These are phyloP conservation scores for Petasospora fabianii DNA, from an alignment of 1,139 yeast species.

Conservation along the genomic window DNA sequence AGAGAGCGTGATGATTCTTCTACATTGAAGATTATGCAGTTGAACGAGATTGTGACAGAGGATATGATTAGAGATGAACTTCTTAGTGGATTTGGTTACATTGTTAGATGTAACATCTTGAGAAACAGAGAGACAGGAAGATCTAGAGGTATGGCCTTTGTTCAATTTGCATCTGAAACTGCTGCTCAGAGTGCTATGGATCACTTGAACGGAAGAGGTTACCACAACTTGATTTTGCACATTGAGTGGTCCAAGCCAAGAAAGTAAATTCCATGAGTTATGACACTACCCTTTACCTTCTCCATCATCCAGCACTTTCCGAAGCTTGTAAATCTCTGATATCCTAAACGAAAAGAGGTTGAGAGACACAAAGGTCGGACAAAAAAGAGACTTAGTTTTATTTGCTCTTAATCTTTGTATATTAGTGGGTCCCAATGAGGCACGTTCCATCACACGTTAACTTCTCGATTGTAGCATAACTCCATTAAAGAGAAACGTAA, in stretches of 20 bases:
- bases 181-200: constrained; percentile 79
- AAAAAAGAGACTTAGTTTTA: too few species aligned
- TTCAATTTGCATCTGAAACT: constrained; percentile 66
- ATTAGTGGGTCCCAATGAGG: too few species aligned
- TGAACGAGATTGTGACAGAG: constrained; percentile 83
- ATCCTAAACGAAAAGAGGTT: too few species aligned
- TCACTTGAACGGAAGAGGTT: constrained; percentile 84
- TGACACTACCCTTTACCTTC: neutral
- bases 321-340: too few species aligned
- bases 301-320: too few species aligned
- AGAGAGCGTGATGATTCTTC: constrained; percentile 77
- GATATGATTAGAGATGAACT: constrained; percentile 72
- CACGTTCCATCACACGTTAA: too few species aligned
- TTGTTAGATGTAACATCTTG: constrained; percentile 79
- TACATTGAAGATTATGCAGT: constrained; percentile 88
- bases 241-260: constrained; percentile 57
- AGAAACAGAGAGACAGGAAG: constrained; percentile 92
- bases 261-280: neutral
- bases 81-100: constrained; percentile 67
- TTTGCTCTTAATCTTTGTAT: too few species aligned
- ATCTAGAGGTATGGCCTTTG: constrained; percentile 97
- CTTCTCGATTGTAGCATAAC: too few species aligned
- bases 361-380: too few species aligned
- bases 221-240: constrained; percentile 83
- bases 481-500: too few species aligned